phyloP scores from a whole-genome alignment of 2,329 filamentous ascomycete species.

The Aureobasidium vineae region DNA sequence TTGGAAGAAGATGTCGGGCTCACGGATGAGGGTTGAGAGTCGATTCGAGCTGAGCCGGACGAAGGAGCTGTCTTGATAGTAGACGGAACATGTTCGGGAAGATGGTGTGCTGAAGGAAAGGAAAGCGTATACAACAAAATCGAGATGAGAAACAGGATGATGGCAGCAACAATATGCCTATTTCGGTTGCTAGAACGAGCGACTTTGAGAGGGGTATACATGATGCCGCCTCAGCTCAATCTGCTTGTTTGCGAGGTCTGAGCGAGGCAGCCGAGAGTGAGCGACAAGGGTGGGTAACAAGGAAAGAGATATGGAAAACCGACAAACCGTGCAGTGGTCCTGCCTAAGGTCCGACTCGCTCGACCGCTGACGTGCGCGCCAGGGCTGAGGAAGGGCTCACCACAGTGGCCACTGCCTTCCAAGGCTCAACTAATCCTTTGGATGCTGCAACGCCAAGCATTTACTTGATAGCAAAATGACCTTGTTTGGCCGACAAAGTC shows the following conservation, averaged over 20 bases:
- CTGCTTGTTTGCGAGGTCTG: background rate
- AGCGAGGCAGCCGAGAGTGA: background rate
- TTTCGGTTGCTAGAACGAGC: background rate
- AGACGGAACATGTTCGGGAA: background rate
- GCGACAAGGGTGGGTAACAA: background rate
- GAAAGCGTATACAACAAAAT: conserved; percentile 23
- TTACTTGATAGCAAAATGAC: conserved; percentile 8
- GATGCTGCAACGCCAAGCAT: conserved; percentile 18
- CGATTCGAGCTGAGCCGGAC: background rate
- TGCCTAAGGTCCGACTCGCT: conserved; percentile 4
- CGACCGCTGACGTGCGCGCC: conserved; percentile 14
- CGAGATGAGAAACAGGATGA: conserved; percentile 14
- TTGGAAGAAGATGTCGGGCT: background rate
- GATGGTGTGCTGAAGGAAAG: background rate
- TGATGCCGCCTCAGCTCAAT: conserved; percentile 16
- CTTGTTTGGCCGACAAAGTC: conserved; percentile 17
- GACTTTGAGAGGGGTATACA: conserved; percentile 8
- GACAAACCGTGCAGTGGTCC: background rate
- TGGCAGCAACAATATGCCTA: conserved; percentile 1
- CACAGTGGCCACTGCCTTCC: conserved; percentile 1
- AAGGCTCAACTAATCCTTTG: background rate
- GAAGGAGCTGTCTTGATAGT: background rate
- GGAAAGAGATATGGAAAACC: background rate
- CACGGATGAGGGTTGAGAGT: background rate
- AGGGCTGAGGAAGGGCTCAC: conserved; percentile 11